Evolutionary conservation across 75 land plant genomes (phyloP), one percentile per base, ranked within the genome.

Genomic region (Picea glauca): DNA sequence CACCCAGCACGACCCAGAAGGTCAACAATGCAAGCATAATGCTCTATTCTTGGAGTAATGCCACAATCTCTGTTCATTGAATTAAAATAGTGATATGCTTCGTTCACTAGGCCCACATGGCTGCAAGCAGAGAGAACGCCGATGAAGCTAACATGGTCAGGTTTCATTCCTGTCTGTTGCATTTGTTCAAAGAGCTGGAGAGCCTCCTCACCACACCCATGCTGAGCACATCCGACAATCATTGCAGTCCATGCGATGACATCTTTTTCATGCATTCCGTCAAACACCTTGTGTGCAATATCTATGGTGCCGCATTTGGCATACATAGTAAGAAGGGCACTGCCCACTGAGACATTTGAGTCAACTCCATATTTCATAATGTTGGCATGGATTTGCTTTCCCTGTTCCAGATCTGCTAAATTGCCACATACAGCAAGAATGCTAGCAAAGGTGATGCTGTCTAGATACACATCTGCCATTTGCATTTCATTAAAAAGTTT

Each of bases 211-310:
- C 81, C 76, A 81, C 79, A 43, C 4, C 84, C 84, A 58, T 82
- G 82, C 64, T 79, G 84, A 26, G 81, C 75, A 79, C 31, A 72
- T 58, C 59, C 75, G 17, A 76, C 65, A 35, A 82, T 66, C 75
- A 82, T 79, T 18, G 81, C 81, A 82, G 79, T 82, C 84, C 84
- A 82, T 43, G 75, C 32, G 13, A 72, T 33, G 11, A 82, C 26
- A 82, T 66, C 46, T 58, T 50, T 11, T 14, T 43, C 60, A 33
- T 23, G 46, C 57, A 78, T 58, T 8, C 70, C 18, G n/a, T 30
- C 73, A 56, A 82, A 82, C 58, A 82, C 76, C 56, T 23, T 66
- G 65, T n/a, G 72, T 58, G 84, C 60, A 72, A 56, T 59, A 40
- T 58, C 62, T 32, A 80, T 14, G 61, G 58, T 77, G 17, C 81